Evolutionary conservation across 148 eudicot genomes (phyloP).

Genomic region (Chenopodium quinoa): DNA sequence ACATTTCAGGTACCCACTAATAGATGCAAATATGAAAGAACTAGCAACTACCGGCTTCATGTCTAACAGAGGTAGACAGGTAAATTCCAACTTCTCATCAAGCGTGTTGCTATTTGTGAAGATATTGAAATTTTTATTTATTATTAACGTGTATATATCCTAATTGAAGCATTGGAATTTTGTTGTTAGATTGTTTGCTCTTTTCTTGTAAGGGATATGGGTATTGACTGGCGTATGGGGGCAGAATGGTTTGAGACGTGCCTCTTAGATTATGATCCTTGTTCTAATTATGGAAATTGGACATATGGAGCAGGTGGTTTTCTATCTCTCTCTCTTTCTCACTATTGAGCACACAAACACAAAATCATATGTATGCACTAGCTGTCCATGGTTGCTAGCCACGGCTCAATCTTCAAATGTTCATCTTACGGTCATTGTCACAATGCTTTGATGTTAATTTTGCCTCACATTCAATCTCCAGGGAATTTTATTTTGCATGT

Average conservation of each 20-base stretch:
- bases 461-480: not conserved
- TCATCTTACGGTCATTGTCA: not conserved
- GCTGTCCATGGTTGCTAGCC: no score
- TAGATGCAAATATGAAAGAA: constrained; percentile 96
- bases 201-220: constrained; percentile 96
- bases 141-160: not conserved
- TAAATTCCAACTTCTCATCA: constrained; percentile 17
- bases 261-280: constrained; percentile 93
- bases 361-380: not conserved
- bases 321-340: not conserved
- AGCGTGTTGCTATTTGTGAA: not conserved
- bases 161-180: constrained; percentile 1
- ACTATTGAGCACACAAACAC: not conserved
- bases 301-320: constrained; percentile 92
- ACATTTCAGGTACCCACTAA: constrained; percentile 68
- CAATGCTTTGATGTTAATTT: not conserved
- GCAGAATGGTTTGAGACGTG: constrained; percentile 98
- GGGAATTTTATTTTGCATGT: not conserved
- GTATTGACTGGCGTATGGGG: constrained; percentile 98
- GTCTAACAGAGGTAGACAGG: constrained; percentile 98
- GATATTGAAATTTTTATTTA: not conserved
- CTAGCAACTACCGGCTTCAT: constrained; percentile 83
- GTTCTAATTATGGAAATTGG: constrained; percentile 97
- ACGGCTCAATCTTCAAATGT: no score
- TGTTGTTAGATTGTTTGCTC: constrained; percentile 78